Conservation (phyloP, 2,329 filamentous ascomycete genomes). For the Juglanconis oblonga region DNA sequence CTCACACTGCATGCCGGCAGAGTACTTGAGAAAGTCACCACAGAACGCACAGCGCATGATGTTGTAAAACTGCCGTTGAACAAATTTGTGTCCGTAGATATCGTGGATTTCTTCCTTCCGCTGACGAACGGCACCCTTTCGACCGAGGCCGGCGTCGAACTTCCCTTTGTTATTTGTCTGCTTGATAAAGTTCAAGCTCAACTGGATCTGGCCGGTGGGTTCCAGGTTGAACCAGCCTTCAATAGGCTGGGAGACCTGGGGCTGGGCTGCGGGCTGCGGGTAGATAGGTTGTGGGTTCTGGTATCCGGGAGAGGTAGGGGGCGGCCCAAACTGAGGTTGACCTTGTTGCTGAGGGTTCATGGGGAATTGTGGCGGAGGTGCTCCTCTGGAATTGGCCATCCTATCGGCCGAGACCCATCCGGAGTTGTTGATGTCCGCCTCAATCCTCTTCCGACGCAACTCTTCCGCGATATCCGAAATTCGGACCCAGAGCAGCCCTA, state of each 20-base stretch:
- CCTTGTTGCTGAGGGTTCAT: slow-evolving; percentile 44
- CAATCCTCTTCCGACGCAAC: slow-evolving; percentile 94
- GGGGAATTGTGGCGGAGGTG: slow-evolving; percentile 55
- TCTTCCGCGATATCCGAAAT: slow-evolving; percentile 98
- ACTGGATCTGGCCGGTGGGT: slow-evolving; percentile 86
- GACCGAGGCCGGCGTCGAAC: slow-evolving; percentile 85
- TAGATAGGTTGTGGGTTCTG: slow-evolving; percentile 25
- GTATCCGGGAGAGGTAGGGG: slow-evolving; percentile 39
- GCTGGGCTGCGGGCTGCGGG: slow-evolving; percentile 38
- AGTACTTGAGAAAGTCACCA: slow-evolving; percentile 97
- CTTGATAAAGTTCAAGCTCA: slow-evolving; percentile 90
- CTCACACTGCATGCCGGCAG: slow-evolving; percentile 97
- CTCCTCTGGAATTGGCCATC: slow-evolving; percentile 62
- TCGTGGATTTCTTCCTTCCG: slow-evolving; percentile 98
- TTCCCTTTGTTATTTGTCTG: slow-evolving; percentile 78
- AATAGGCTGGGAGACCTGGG: slow-evolving; percentile 61
- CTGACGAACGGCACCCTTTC: slow-evolving; percentile 94
- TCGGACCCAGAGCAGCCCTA: slow-evolving; percentile 92
- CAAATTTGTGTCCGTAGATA: slow-evolving; percentile 98
- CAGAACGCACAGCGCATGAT: slow-evolving; percentile 99
- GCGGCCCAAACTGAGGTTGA: slow-evolving; percentile 40
- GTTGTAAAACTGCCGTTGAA: slow-evolving; percentile 99
- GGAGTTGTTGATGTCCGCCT: slow-evolving; percentile 88
- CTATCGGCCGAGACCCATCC: slow-evolving; percentile 98
- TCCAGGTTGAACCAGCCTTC: slow-evolving; percentile 98